Evolutionary conservation across 352 stramenopile genomes (phyloP), one percentile per base, ranked within the genome.

Genomic region (Thraustochytrium sp.): DNA sequence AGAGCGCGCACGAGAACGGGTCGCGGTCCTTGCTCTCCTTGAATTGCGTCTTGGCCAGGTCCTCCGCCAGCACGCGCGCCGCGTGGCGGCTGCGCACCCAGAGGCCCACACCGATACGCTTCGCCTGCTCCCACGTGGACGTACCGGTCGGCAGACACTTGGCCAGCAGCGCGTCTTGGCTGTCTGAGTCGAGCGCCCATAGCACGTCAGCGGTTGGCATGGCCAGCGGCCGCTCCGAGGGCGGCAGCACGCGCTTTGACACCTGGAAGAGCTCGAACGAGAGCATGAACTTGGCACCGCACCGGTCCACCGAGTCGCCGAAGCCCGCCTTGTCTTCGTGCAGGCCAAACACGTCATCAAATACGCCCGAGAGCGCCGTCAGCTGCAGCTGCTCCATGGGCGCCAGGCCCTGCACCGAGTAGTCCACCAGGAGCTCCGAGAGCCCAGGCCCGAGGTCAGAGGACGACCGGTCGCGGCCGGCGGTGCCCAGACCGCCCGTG

Each of bases 1-100:
- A 92, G 21, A 96, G 63, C 29, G 92, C 89, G 40, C 95, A 91
- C 8, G 87, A 83, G 87, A 96, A 96, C 1, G 92, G 92, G 59
- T 96, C 91, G 16, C 89, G 3, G 86, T 90, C 11, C 59, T 72
- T 72, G 89, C 83, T 86, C 64, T 75, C 54, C 36, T 46, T 21
- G 64, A 90, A 96, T 78, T 95, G 91, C 18, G 85, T 82, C 49
- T 95, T 91, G 0, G 92, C 92, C 8, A 89, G 88, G 46, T 92
- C 93, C 62, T 95, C 91, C 0, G 88, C 88, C 34, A 91, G 89
- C 16, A 91, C 86, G 13, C 86, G 64, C 40, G 93, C 82, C 23
- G 91, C 90, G 2, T 86, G 5, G 1, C 84, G 86, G 44, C 90
- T 93, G 84, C 89, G 89, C 1, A 95, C 38, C 91, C 91, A 95